phyloP scores from a whole-genome alignment of 2,329 filamentous ascomycete species.

The Phoma sp. region DNA sequence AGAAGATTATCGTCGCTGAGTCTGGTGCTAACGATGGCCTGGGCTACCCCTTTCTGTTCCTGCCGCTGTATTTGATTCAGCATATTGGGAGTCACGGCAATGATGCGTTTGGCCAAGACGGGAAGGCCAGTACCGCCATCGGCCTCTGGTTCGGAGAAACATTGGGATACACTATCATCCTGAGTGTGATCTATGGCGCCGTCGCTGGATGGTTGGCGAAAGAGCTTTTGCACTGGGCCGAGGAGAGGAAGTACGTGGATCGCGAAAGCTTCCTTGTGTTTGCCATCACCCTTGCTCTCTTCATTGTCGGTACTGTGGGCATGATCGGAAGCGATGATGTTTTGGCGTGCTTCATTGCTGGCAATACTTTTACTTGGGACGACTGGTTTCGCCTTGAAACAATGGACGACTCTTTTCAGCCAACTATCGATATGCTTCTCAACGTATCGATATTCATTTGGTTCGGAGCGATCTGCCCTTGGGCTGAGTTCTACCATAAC shows the following conservation, averaged over 20 bases:
- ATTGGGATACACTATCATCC: slow-evolving; percentile 79
- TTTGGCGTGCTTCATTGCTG: slow-evolving; percentile 89
- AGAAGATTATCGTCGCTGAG: slow-evolving; percentile 71
- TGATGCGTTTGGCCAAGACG: slow-evolving; percentile 24
- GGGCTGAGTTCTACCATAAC: slow-evolving; percentile 72
- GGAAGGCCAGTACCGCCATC: slow-evolving; percentile 70
- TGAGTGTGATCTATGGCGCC: slow-evolving; percentile 79
- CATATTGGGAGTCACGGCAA: slow-evolving; percentile 64
- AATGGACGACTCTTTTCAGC: slow-evolving; percentile 88
- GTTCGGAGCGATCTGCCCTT: slow-evolving; percentile 75
- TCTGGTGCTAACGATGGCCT: slow-evolving; percentile 89
- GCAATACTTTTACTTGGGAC: slow-evolving; percentile 85
- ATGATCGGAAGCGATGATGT: slow-evolving; percentile 89
- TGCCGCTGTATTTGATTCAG: slow-evolving; percentile 83
- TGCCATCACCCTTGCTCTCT: slow-evolving; percentile 81
- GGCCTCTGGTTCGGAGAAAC: slow-evolving; percentile 85
- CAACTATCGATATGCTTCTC: slow-evolving; percentile 92
- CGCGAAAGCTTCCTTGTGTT: slow-evolving; percentile 88
- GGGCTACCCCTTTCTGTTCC: slow-evolving; percentile 86
- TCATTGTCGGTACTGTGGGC: slow-evolving; percentile 85
- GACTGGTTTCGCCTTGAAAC: slow-evolving; percentile 94
- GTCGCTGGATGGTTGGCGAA: slow-evolving; percentile 82
- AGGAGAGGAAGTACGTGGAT: slow-evolving; percentile 81
- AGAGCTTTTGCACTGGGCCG: slow-evolving; percentile 81
- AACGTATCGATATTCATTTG: slow-evolving; percentile 90